Base-by-base conservation (phyloP, 371 early-diverging fungal species). In the Lichtheimia corymbifera region DNA sequence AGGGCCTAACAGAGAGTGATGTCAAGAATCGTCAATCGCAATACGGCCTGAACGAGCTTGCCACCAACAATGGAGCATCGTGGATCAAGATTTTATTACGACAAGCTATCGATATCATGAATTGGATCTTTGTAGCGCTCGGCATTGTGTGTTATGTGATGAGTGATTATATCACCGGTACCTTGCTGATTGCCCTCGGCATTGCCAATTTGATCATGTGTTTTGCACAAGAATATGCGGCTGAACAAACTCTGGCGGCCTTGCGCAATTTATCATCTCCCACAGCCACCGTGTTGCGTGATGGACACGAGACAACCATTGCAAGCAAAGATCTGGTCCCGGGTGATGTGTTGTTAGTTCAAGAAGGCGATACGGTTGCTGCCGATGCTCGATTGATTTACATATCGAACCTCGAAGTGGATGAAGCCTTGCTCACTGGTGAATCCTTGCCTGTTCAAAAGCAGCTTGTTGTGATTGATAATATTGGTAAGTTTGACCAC, bases 211-310 rank as follows among this genome's bases (percentile, higher is more conserved):
- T 91, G 17, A 71, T 80, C 20, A 87, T 95, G 47, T 93, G 93
- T 0, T 93, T 93, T 61, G 74, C 84, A 18, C 96, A 96, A 73
- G 96, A 96, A 63, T 92, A 84, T 76, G 85, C 88, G 40, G 94
- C 96, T 5, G 93, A 93, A 70, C 85, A 90, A 64, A 93, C 95
- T 5, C 76, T 95, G 78, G 94, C 94, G 53, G 92, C 96, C n/a
- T 73, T 95, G 43, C 73, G 88, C 50, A 85, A 88, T 30, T 76
- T 95, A 62, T 81, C 88, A 2, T 92, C 93, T 2, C 94, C 91
- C 2, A 83, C 84, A 53, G 87, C 83, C 20, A 71, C 74, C 14
- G 95, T 94, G 3, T 69, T 94, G 55, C 91, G 96, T 50, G 88
- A 91, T 65, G 92, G 92, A 7, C 76, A 75, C 24, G 78, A 83